Percentiles rank a stretch among this genome's conserved stretches.
These are phyloP conservation scores for Bolboschoenus planiculmis DNA, from an alignment of 176 grass and related monocot genomes.

Conservation along the genomic window DNA sequence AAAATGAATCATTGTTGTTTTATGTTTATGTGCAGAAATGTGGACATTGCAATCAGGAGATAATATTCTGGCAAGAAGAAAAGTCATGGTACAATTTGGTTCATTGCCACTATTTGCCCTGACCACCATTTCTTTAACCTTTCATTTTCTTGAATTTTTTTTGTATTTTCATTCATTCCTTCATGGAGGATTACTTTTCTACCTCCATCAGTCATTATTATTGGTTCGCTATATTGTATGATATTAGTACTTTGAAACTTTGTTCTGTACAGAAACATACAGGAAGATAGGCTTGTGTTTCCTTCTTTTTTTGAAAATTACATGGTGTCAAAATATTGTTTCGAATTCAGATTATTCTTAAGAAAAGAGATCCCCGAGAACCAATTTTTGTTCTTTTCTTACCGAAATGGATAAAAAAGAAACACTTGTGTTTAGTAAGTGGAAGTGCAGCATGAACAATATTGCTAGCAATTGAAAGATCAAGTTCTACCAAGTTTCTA, in stretches of 20 bases:
- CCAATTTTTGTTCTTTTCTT: background rate
- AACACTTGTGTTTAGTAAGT: too few species aligned
- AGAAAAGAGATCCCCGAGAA: background rate
- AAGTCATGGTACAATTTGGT: background rate
- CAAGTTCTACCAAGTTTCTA: too few species aligned
- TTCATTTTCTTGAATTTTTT: background rate
- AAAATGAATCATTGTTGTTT: background rate
- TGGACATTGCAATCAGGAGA: background rate
- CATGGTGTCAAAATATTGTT: background rate
- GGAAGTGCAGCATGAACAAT: too few species aligned
- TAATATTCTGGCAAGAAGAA: slow-evolving; percentile 1
- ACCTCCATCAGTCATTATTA: background rate
- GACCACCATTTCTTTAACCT: background rate
- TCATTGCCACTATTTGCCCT: background rate
- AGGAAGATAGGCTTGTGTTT: background rate
- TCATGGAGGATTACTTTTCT: background rate
- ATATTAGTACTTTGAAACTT: background rate
- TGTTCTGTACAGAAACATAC: slow-evolving; percentile 13
- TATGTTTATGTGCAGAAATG: background rate
- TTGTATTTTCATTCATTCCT: background rate
- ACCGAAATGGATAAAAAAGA: background rate
- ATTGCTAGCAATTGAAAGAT: too few species aligned
- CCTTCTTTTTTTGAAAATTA: background rate
- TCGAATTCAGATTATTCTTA: background rate
- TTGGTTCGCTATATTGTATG: background rate